phyloP scores from a whole-genome alignment of 345 rosid species.

The Erysimum cheiranthoides region DNA sequence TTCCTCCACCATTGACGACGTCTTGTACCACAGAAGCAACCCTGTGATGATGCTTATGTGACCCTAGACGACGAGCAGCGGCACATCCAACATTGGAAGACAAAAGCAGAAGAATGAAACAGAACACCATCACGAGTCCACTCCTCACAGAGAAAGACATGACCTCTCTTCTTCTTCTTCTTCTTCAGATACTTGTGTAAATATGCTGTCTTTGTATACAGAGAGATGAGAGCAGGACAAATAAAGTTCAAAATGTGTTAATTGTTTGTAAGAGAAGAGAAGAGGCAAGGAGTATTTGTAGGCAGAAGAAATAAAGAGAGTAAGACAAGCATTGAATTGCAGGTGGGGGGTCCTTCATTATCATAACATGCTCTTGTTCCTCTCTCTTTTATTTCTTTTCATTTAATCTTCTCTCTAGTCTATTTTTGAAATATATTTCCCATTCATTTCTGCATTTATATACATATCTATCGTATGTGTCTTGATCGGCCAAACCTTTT shows the following conservation, averaged over 20 bases:
- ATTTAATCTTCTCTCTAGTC: conserved; percentile 27
- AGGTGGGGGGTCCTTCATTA: conserved; percentile 47
- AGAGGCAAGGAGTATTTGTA: conserved; percentile 41
- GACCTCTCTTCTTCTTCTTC: conserved; percentile 22
- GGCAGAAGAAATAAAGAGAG: conserved; percentile 43
- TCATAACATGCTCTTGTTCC: conserved; percentile 48
- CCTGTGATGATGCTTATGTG: conserved; percentile 38
- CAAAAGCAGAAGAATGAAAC: conserved; percentile 38
- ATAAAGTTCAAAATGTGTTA: conserved; percentile 30
- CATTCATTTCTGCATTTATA: conserved; percentile 36
- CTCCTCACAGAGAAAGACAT: conserved; percentile 41
- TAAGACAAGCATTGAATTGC: conserved; percentile 48
- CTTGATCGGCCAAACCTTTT: conserved; percentile 44
- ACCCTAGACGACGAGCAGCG: conserved; percentile 36
- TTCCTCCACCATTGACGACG: conserved; percentile 32
- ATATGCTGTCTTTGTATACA: background rate
- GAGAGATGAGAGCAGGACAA: conserved; percentile 24
- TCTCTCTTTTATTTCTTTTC: conserved; percentile 9
- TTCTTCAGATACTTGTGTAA: conserved; percentile 2
- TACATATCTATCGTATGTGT: conserved; percentile 25
- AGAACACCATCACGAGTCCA: conserved; percentile 22
- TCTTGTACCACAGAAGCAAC: conserved; percentile 3
- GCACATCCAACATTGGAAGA: conserved; percentile 34
- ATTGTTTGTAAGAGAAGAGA: conserved; percentile 34
- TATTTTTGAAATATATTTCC: conserved; percentile 31